Conservation (phyloP, 2,329 filamentous ascomycete species). For the Fusarium buharicum region DNA sequence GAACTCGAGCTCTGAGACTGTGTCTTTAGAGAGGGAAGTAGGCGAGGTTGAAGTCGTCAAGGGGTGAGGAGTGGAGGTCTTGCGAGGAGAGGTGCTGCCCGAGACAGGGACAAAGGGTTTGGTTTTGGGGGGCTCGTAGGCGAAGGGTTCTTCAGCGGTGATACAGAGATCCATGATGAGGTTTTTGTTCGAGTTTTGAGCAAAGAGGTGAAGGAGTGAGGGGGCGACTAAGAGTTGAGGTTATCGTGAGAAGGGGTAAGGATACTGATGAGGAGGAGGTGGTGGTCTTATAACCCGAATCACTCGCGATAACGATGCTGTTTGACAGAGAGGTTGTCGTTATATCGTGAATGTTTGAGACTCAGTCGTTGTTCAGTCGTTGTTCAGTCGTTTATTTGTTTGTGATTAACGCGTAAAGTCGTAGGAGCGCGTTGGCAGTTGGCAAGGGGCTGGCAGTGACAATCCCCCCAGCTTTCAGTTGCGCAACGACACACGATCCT, state of each 20-base stretch:
- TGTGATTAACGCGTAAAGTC: background rate
- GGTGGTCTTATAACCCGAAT: background rate
- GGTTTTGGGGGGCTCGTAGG: conserved; percentile 25
- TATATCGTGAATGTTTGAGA: background rate
- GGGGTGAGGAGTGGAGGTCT: conserved; percentile 11
- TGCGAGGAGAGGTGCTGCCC: conserved; percentile 5
- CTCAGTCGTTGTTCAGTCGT: background rate
- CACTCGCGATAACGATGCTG: background rate
- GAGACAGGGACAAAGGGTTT: conserved; percentile 37
- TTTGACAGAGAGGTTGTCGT: background rate
- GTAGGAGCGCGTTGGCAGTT: background rate
- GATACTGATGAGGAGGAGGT: background rate
- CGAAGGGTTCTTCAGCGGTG: conserved; percentile 43
- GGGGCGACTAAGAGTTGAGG: background rate
- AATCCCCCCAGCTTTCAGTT: background rate
- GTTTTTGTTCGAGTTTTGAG: background rate
- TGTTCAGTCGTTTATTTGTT: background rate
- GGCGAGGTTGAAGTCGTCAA: conserved; percentile 2
- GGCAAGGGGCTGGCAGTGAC: conserved; percentile 20
- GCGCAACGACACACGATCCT: background rate
- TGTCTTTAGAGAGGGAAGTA: background rate
- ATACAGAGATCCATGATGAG: conserved; percentile 43
- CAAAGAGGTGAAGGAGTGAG: background rate
- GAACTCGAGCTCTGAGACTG: conserved; percentile 36
- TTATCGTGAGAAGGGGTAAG: background rate